Evolutionary conservation across 1,284 basidiomycete species (phyloP), one percentile per base, ranked within the genome.

Genomic region (Cutaneotrichosporon cavernicola): DNA sequence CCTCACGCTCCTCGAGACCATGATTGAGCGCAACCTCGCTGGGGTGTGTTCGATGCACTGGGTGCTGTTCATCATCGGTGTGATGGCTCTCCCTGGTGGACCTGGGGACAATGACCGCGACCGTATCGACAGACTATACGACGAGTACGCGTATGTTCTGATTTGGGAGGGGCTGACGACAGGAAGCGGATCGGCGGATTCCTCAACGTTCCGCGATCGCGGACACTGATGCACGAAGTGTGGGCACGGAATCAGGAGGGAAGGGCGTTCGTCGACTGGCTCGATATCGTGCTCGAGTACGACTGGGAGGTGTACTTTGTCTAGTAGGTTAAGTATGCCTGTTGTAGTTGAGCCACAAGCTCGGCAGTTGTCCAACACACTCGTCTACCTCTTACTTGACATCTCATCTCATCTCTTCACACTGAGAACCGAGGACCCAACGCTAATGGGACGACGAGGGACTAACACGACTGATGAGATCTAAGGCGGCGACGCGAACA

Each of bases 231-330:
- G 18, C 51, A 53, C 31, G 51, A 53, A 14, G 51, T 53, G 26
- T 53, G 51, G 51, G 51, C 51, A 16, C 51, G 51, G 1, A 53
- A 53, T 16, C 51, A 53, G 16, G 51, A 53, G 31, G 51, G 51
- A 11, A 13, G 51, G 30, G 51, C 51, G 30, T 53, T 53, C 34
- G 51, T 53, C 8, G 51, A 53, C 16, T 53, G 51, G 51, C 51
- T 53, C 31, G 51, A 53, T 16, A 53, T 53, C 18, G 51, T 53
- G 30, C 11, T 18, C 51, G 51, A 53, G 51, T 53, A 53, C 51
- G 51, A 53, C 31, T 53, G 51, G 51, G 51, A 53, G 51, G 1
- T 53, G 51, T 32, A 53, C 30, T 53, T 53, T 34, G 51, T 53
- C 16, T 53, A 53, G 51, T 10, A 7, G 6, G 16, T 7, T 26